phyloP scores from a whole-genome alignment of 2,329 filamentous ascomycete genomes.

The Botrytis fragariae region DNA sequence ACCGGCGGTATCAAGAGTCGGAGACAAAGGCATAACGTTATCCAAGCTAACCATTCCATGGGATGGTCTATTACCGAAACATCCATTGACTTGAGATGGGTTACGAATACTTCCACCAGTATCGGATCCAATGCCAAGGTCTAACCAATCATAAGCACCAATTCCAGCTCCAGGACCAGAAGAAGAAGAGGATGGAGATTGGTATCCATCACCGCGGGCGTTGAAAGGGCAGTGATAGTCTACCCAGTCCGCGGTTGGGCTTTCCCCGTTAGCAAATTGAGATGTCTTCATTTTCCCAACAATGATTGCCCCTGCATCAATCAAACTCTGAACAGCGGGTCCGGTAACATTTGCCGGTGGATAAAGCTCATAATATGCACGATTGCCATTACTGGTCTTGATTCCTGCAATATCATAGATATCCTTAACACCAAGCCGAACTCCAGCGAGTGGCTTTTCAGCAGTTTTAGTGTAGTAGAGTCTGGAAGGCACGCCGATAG shows the following conservation, averaged over 20 bases:
- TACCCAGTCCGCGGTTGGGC: conserved; percentile 51
- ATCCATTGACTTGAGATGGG: conserved; percentile 48
- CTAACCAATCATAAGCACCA: conserved; percentile 48
- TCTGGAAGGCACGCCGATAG: conserved; percentile 56
- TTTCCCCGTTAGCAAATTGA: conserved; percentile 44
- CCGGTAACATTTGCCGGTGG: conserved; percentile 47
- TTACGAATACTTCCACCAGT: conserved; percentile 49
- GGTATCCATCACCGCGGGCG: conserved; percentile 48
- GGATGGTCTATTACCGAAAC: conserved; percentile 51
- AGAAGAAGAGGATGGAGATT: conserved; percentile 48
- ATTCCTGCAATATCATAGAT: conserved; percentile 58
- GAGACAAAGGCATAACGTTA: conserved; percentile 49
- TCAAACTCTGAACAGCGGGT: conserved; percentile 51
- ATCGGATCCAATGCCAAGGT: conserved; percentile 49
- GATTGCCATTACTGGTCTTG: conserved; percentile 55
- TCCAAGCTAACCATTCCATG: conserved; percentile 46
- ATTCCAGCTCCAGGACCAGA: conserved; percentile 46
- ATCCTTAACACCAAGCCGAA: conserved; percentile 62
- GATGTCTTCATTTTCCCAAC: conserved; percentile 53
- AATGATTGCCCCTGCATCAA: conserved; percentile 58
- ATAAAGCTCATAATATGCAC: conserved; percentile 56
- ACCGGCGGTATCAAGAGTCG: conserved; percentile 48
- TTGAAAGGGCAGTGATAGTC: conserved; percentile 44
- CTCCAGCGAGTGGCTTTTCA: conserved; percentile 57
- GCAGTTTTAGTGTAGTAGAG: conserved; percentile 54